These are phyloP conservation scores for Aureobasidium sp. DNA, from an alignment of 2,329 filamentous ascomycete species.

Conservation along the genomic window DNA sequence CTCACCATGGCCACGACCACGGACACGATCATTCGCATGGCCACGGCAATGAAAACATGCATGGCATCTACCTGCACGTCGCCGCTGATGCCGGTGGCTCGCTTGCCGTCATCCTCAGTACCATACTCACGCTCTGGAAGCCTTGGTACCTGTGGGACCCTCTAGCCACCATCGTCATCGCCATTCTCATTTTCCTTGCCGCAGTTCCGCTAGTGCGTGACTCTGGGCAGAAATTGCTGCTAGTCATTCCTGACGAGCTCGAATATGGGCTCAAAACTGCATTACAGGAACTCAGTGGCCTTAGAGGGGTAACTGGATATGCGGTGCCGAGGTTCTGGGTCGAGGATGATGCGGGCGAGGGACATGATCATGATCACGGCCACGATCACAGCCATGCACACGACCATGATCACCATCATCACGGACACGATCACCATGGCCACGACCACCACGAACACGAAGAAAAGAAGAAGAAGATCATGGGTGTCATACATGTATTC, in stretches of 20 bases:
- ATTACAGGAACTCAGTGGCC: slow-evolving; percentile 70
- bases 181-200: slow-evolving; percentile 85
- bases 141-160: slow-evolving; percentile 95
- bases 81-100: slow-evolving; percentile 92
- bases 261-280: slow-evolving; percentile 87
- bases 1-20: slow-evolving; percentile 41
- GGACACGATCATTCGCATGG: slow-evolving; percentile 54
- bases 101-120: slow-evolving; percentile 88
- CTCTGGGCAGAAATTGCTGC: slow-evolving; percentile 72
- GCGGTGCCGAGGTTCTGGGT: slow-evolving; percentile 88
- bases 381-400: slow-evolving; percentile 19
- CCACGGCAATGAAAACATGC: slow-evolving; percentile 94
- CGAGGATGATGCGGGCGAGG: slow-evolving; percentile 54
- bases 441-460: slow-evolving; percentile 25
- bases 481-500: slow-evolving; percentile 82
- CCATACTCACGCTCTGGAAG: slow-evolving; percentile 75
- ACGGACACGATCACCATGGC: slow-evolving; percentile 23
- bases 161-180: slow-evolving; percentile 87
- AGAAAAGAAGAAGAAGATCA: slow-evolving; percentile 42
- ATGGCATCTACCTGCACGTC: slow-evolving; percentile 93
- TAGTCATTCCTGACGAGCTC: slow-evolving; percentile 75
- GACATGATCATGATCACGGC: background rate
- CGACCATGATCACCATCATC: slow-evolving; percentile 16
- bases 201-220: slow-evolving; percentile 81
- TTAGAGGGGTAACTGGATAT: slow-evolving; percentile 81